These are phyloP conservation scores for Diaporthe vexans DNA, from an alignment of 2,329 filamentous ascomycete genomes.

Conservation along the genomic window DNA sequence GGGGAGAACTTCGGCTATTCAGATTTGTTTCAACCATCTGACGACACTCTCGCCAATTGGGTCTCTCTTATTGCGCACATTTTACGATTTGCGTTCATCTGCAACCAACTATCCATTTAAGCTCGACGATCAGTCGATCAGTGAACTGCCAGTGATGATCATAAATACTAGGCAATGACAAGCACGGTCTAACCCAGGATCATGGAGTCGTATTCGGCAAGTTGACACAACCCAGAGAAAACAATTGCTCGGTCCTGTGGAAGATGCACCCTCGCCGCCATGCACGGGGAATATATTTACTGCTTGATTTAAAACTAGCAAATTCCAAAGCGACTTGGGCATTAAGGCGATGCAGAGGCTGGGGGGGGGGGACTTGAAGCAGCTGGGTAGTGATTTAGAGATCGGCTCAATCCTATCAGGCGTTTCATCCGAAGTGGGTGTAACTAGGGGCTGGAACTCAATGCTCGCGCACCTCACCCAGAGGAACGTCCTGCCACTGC, in stretches of 20 bases:
- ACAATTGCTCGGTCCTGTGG: background rate
- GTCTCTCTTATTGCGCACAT: background rate
- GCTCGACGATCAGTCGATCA: background rate
- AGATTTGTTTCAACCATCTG: background rate
- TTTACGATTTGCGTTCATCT: background rate
- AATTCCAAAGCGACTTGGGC: background rate
- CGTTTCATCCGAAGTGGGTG: conserved; percentile 20
- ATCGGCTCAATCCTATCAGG: conserved; percentile 14
- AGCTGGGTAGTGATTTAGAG: background rate
- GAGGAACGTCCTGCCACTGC: background rate
- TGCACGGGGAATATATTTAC: too few relatives aligned
- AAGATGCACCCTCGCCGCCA: too few relatives aligned
- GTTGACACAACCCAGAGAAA: too few relatives aligned
- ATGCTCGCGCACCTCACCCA: background rate
- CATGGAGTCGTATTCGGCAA: too few relatives aligned
- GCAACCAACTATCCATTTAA: background rate
- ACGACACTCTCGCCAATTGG: background rate
- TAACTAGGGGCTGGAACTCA: conserved; percentile 20
- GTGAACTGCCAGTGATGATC: too few relatives aligned
- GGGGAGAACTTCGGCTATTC: background rate
- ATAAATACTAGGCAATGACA: background rate
- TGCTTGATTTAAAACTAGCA: background rate
- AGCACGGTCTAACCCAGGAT: background rate
- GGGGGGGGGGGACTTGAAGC: background rate
- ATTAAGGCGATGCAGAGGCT: background rate